Evolutionary conservation across 73 alveolate species (phyloP), one percentile per base, ranked within the genome.

Genomic region (Paramecium sexaurelia): DNA sequence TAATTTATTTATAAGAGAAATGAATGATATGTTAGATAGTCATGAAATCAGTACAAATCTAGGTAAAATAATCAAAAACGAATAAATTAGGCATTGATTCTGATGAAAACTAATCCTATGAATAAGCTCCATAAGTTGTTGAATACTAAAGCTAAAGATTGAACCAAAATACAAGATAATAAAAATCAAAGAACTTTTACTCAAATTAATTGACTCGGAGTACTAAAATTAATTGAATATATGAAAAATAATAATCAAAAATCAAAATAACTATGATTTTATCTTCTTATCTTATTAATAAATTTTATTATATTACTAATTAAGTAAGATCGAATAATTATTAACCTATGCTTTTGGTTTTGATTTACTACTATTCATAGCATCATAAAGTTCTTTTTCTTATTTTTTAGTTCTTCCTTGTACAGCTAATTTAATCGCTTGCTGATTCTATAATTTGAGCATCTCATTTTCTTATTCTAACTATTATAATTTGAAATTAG

Each of bases 1-100:
- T 3, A 83, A 85, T 57, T n/a, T 83, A 15, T 93, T 93, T 90
- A 86, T 93, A 27, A 73, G 84, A 45, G 96, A 93, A 61, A 93
- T 93, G 96, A 67, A 78, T 19, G 92, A 87, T 20, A 39, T 93
- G 40, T 67, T 93, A 1, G 94, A 89, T 84, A 40, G 71, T 55
- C 92, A 93, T 61, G 95, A 93, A 71, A 71, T 88, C 8, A 41
- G 84, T 6, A 88, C 94, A 19, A 88, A 88, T 88, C 32, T 88
- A 43, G 94, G 94, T 78, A 78, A 32, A 26, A 2, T 3, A 10
- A 15, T 36, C 2, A 41, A 41, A 24, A 29, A 41, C 24, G 36
- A 41, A 24, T 51, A 3, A 10, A 17, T 51, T 43, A 78, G 83
- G 39, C 26, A 78, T 41, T 13, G 90, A 78, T 43, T 78, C 90